Percentiles rank a stretch among this genome's conserved stretches.
Conservation (phyloP, 2,329 filamentous ascomycete species). For the Exophiala viscosa region DNA sequence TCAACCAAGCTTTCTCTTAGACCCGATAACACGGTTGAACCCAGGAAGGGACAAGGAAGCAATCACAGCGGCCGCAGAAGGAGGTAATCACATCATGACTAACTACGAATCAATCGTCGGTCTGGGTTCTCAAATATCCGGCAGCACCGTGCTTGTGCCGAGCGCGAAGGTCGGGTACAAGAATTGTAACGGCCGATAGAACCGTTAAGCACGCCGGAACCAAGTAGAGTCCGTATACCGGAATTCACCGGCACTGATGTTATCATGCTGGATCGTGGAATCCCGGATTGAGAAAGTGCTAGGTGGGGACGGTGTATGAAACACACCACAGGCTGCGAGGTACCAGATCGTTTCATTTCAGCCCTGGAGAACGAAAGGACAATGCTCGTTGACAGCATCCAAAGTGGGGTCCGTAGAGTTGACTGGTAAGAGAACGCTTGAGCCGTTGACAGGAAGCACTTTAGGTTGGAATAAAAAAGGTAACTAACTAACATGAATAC, state of each 20-base stretch:
- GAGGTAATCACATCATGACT: conserved; percentile 1
- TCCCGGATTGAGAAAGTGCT: no score
- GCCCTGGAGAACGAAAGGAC: no score
- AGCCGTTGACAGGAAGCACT: no score
- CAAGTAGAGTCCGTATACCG: not conserved
- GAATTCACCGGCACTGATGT: not conserved
- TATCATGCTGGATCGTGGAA: not conserved
- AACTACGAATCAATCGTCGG: not conserved
- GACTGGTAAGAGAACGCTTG: no score
- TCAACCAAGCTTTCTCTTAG: no score
- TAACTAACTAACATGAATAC: no score
- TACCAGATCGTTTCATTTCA: no score
- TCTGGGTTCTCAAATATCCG: not conserved
- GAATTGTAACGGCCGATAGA: not conserved
- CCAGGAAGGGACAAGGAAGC: not conserved
- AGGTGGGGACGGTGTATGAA: no score
- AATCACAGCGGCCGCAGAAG: not conserved
- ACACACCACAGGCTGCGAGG: no score
- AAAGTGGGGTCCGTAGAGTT: no score
- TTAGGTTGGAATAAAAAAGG: no score
- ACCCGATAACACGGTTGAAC: not conserved
- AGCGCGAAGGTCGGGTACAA: not conserved
- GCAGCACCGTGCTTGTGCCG: not conserved
- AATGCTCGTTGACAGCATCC: no score
- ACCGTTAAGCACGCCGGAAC: not conserved